These are phyloP conservation scores for Torulaspora delbrueckii DNA, from an alignment of 805 yeast genomes.

Conservation along the genomic window DNA sequence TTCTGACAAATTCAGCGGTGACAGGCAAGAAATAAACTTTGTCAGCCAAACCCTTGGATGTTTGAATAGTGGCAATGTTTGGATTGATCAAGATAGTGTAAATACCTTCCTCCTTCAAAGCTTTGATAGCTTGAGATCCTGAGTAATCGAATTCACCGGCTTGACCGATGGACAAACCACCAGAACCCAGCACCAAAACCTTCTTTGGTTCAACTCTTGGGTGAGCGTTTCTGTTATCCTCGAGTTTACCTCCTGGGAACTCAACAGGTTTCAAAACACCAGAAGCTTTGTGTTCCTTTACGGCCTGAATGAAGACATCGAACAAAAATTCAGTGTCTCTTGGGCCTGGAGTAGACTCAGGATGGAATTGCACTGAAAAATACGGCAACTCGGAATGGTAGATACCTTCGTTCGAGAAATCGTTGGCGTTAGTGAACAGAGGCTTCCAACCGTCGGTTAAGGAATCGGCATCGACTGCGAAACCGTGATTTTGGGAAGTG, in stretches of 20 bases:
- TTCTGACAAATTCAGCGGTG: constrained; percentile 91
- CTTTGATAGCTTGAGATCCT: constrained; percentile 98
- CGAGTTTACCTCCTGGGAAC: constrained; percentile 85
- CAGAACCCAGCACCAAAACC: constrained; percentile 92
- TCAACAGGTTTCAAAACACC: constrained; percentile 58
- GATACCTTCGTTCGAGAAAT: constrained; percentile 97
- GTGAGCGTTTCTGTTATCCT: constrained; percentile 66
- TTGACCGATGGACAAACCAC: constrained; percentile 97
- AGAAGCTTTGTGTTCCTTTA: constrained; percentile 56
- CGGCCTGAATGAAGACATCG: constrained; percentile 85
- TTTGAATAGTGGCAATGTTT: constrained; percentile 96
- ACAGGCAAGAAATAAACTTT: constrained; percentile 98
- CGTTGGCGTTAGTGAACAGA: constrained; percentile 91
- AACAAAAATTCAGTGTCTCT: constrained; percentile 96
- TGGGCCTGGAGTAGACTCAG: constrained; percentile 99
- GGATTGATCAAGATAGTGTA: constrained; percentile 95
- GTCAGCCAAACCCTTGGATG: constrained; percentile 96
- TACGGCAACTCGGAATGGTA: constrained; percentile 82
- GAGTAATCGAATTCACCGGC: constrained; percentile 99
- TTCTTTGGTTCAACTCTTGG: constrained; percentile 84
- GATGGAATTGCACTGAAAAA: constrained; percentile 98
- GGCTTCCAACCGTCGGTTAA: constrained; percentile 83
- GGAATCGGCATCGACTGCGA: constrained; percentile 82
- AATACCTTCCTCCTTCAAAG: constrained; percentile 95
- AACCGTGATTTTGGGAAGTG: constrained; percentile 98